A percentile compares a stretch with the other conserved stretches of the same genome.
Evolutionary conservation across 352 stramenopile genomes (phyloP).

Genomic region (Pythium phragmiticola): DNA sequence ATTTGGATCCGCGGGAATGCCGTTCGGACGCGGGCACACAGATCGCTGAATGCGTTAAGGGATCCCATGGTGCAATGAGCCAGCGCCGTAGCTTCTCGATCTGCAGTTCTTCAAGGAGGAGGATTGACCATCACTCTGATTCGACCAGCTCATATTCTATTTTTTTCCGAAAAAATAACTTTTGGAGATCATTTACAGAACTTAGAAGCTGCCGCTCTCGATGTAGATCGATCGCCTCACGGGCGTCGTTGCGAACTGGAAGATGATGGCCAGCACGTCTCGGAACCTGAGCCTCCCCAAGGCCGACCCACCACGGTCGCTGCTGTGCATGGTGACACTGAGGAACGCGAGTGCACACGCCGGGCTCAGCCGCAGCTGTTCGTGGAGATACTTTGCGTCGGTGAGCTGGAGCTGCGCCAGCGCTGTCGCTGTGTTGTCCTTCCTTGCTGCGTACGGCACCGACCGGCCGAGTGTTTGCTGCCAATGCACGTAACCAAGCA

Average conservation of each 20-base stretch:
- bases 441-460: not conserved
- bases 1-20: too few relatives aligned
- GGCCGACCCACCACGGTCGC: not conserved
- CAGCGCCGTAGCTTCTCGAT: too few relatives aligned
- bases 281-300: not conserved
- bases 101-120: too few relatives aligned
- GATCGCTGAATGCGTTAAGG: too few relatives aligned
- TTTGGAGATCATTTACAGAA: too few relatives aligned
- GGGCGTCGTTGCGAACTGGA: not conserved
- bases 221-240: not conserved
- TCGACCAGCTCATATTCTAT: too few relatives aligned
- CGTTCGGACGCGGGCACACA: too few relatives aligned
- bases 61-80: too few relatives aligned
- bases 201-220: too few relatives aligned
- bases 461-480: not conserved
- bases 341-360: not conserved
- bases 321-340: not conserved
- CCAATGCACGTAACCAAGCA: not conserved
- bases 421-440: not conserved
- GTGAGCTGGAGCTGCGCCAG: not conserved
- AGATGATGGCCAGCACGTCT: not conserved
- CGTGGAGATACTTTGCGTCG: not conserved
- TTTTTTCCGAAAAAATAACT: too few relatives aligned
- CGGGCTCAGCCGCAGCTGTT: not conserved
- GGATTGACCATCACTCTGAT: too few relatives aligned